Base-by-base conservation (phyloP, 371 early-diverging fungal genomes). In the Rhizomucor pusillus region DNA sequence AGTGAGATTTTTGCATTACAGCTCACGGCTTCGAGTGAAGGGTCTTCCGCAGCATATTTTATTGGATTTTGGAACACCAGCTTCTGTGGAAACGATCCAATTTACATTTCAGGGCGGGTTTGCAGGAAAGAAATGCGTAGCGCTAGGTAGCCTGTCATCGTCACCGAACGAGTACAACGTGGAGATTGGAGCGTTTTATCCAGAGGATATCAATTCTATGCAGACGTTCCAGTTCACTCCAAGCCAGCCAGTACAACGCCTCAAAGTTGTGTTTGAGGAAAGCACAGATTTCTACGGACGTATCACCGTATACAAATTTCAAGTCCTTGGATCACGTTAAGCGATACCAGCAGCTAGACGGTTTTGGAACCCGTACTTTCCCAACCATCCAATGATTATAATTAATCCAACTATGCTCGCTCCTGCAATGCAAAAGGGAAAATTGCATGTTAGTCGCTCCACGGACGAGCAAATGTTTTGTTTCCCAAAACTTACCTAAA, bases 41-140 rank as follows among this genome's bases (percentile, higher is more conserved):
- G 93, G 91, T 18, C 63, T 84, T 16, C 90, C 93, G 9, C 96
- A 96, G 76, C 82, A 81, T 57, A 88, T 96, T 19, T 60, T 81
- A 13, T 41, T 94, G 1, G 90, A 92, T 56, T 91, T 92, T 60
- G 72, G 75, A 13, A 54, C 59, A 6, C 58, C 80, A n/a, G 87
- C 79, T 1, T 51, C 59, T 2, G 54, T 85, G 2, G 59, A 73
- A 12, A 29, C 61, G 2, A 43, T 91, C 20, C 52, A 56, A 6
- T 56, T 93, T 46, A 91, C 86, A 75, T 96, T 96, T 60, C 95
- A 95, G 58, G 97, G 97, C 19, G 97, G 97, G 0, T 96, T 96
- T 62, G 92, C 86, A 0, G 93, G 94, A 29, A 86, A 86, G 57
- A 82, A 77, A 20, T 83, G 87, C 45, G 57, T 67, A n/a, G 65